These are phyloP conservation scores for Aspergillus quadricinctus DNA, from an alignment of 2,329 filamentous ascomycete species.

Conservation along the genomic window DNA sequence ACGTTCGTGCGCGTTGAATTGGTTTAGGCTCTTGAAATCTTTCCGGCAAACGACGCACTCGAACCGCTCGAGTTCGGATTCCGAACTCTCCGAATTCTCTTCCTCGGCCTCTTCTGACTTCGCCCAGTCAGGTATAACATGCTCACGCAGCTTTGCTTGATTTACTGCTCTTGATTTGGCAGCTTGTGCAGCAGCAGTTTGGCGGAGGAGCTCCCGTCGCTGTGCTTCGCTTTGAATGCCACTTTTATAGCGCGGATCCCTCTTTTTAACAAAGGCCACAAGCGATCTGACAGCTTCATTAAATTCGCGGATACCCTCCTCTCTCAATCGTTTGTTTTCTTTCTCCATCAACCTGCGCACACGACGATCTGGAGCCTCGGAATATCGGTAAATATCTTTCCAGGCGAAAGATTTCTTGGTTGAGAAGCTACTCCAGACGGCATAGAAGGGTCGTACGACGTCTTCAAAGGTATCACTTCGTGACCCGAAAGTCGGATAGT, in stretches of 20 bases:
- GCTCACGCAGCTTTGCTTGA: constrained; percentile 64
- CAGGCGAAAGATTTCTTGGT: constrained; percentile 85
- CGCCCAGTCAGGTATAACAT: constrained; percentile 70
- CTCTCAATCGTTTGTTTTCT: constrained; percentile 80
- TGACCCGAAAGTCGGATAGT: constrained; percentile 80
- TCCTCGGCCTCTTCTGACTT: constrained; percentile 54
- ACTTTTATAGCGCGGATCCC: constrained; percentile 78
- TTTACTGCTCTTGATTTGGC: constrained; percentile 77
- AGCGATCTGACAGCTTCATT: constrained; percentile 87
- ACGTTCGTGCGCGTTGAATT: constrained; percentile 85
- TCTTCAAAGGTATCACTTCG: constrained; percentile 71
- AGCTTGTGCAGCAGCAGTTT: constrained; percentile 78
- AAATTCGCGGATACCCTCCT: constrained; percentile 80
- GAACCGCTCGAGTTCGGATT: constrained; percentile 51
- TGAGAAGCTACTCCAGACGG: constrained; percentile 71
- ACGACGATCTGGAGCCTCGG: constrained; percentile 81
- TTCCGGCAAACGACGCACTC: constrained; percentile 63
- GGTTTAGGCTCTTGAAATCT: constrained; percentile 82
- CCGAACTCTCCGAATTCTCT: constrained; percentile 44
- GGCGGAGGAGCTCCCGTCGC: constrained; percentile 70
- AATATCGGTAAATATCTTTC: constrained; percentile 78
- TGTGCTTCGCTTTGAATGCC: constrained; percentile 76
- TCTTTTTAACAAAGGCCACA: constrained; percentile 82
- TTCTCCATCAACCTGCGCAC: constrained; percentile 87
- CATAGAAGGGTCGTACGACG: constrained; percentile 76